These are phyloP conservation scores for Penicillium sp. DNA, from an alignment of 2,329 filamentous ascomycete genomes.

Conservation along the genomic window DNA sequence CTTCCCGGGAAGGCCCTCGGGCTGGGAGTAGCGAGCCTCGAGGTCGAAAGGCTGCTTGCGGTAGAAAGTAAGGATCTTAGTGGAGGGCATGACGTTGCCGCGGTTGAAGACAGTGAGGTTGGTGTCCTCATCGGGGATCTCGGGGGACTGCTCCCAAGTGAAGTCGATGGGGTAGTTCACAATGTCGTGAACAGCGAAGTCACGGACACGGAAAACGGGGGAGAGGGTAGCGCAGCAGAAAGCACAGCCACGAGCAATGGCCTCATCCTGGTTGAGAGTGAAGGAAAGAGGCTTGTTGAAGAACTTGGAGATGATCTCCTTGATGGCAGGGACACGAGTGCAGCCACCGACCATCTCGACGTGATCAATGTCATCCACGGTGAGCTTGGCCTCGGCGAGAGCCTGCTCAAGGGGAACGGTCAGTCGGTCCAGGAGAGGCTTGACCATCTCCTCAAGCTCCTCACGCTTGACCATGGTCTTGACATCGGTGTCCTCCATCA, in stretches of 20 bases:
- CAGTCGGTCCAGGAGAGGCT: slow-evolving; percentile 74
- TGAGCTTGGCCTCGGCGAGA: slow-evolving; percentile 88
- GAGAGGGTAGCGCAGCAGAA: slow-evolving; percentile 98
- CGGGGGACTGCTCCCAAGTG: slow-evolving; percentile 96
- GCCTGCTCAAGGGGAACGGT: slow-evolving; percentile 81
- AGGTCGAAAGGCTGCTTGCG: slow-evolving; percentile 96
- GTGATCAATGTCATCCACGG: slow-evolving; percentile 85
- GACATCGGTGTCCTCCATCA: slow-evolving; percentile 98
- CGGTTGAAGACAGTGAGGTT: slow-evolving; percentile 96
- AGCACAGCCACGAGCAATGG: slow-evolving; percentile 89
- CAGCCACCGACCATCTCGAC: slow-evolving; percentile 94
- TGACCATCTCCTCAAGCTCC: slow-evolving; percentile 87
- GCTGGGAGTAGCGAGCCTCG: slow-evolving; percentile 88
- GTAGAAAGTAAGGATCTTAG: slow-evolving; percentile 99
- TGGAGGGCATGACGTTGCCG: slow-evolving; percentile 94
- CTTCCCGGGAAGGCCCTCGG: slow-evolving; percentile 83
- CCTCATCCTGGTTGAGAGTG: slow-evolving; percentile 98
- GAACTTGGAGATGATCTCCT: slow-evolving; percentile 84
- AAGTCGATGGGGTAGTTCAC: slow-evolving; percentile 99
- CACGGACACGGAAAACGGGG: slow-evolving; percentile 95
- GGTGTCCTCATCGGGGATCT: slow-evolving; percentile 98
- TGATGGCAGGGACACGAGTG: slow-evolving; percentile 89
- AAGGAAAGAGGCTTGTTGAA: slow-evolving; percentile 92
- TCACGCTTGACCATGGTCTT: slow-evolving; percentile 85
- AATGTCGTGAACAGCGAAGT: slow-evolving; percentile 96